These are phyloP conservation scores for Monilinia laxa DNA, from an alignment of 2,329 filamentous ascomycete species.

Conservation along the genomic window DNA sequence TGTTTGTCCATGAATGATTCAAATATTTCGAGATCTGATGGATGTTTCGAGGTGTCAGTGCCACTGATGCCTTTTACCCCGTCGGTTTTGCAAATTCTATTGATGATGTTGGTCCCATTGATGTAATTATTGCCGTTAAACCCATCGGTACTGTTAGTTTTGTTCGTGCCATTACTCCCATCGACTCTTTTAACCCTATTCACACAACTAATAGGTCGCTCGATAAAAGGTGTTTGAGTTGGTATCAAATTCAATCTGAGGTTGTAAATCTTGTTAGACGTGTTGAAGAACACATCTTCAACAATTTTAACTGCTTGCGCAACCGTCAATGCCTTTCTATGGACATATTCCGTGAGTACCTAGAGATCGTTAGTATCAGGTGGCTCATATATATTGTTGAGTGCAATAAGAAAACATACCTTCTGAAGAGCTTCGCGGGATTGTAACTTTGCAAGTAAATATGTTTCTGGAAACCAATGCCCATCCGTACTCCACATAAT, in stretches of 20 bases:
- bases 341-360: slow-evolving; percentile 66
- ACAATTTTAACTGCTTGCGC: slow-evolving; percentile 63
- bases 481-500: slow-evolving; percentile 80
- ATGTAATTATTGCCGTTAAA: not conserved
- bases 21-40: slow-evolving; percentile 34
- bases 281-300: slow-evolving; percentile 70
- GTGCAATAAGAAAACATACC: slow-evolving; percentile 45
- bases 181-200: not conserved
- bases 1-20: slow-evolving; percentile 51
- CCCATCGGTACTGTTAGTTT: not conserved
- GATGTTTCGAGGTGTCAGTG: not conserved
- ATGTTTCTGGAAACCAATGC: slow-evolving; percentile 77
- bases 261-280: slow-evolving; percentile 72
- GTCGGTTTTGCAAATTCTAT: not conserved
- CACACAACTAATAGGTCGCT: not conserved
- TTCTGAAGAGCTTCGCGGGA: slow-evolving; percentile 68
- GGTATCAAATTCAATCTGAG: slow-evolving; percentile 50
- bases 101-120: not conserved
- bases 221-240: not conserved
- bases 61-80: not conserved
- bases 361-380: slow-evolving; percentile 39
- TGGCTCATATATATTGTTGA: not conserved
- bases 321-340: slow-evolving; percentile 59
- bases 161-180: not conserved
- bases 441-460: slow-evolving; percentile 69